Base-by-base conservation (phyloP, 768 basidiomycete species). In the Boletus vinaceobasis region DNA sequence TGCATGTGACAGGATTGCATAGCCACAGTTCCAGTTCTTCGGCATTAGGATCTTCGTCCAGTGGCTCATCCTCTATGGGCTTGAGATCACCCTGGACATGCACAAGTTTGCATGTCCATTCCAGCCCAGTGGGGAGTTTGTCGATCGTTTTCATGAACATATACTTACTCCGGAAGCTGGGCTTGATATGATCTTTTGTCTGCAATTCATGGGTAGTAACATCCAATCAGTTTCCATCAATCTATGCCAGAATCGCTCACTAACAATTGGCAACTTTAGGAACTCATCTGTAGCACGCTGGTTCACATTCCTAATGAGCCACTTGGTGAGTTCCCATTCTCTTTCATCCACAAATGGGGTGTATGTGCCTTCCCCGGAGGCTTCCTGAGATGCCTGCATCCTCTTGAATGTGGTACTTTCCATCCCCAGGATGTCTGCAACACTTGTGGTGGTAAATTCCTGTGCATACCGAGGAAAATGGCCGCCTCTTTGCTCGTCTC, bases 1-100 rank as follows among this genome's bases (percentile, higher is more conserved):
- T 2, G 0, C 40, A 42, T 4, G 23, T 0, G 0, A 42, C 14
- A 4, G 23, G 40, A 26, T 42, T 1, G 0, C 4, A 2, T 23
- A 42, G 7, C 23, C 23, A 42, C 2, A 42, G 21, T 0, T 42
- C 14, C 0, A 42, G 40, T 8, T 42, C 23, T 23, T 42, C 14
- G 1, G 14, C 19, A 19, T 39, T 38, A n/a, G 37, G 37, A 4
- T 38, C n/a, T n/a, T 38, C 7, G 9, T 38, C 9, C 4, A 5
- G 9, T 5, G 8, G 9, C n/a, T 38, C 37, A 9, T 38, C 37
- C 4, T n/a, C 37, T 37, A 9, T 38, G n/a, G 37, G n/a, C 10
- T n/a, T n/a, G 2, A 38, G 37, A 38, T 38, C 37, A 10, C 37
- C 37, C 8, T n/a, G 37, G n/a, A 38, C 9, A 2, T 4, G 1